phyloP scores from a whole-genome alignment of 2,329 filamentous ascomycete species.

The Colletotrichum simmondsii region DNA sequence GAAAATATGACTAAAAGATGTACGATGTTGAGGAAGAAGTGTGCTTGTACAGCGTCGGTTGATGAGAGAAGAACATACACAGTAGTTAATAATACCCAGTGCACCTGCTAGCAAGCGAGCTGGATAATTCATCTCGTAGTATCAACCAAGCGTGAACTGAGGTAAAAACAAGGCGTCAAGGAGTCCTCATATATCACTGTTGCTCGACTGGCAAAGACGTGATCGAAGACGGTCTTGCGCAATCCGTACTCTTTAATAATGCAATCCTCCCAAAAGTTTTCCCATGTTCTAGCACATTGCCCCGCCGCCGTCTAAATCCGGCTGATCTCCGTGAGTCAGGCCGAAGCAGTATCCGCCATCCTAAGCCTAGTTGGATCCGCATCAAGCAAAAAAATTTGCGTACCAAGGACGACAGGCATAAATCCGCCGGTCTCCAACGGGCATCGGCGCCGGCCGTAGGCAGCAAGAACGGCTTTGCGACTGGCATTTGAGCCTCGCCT shows the following conservation, averaged over 20 bases:
- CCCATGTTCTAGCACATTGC: neutral
- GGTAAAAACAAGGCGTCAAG: no score
- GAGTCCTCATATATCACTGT: neutral
- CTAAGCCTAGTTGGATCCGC: conserved; percentile 5
- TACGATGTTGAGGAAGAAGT: conserved; percentile 25
- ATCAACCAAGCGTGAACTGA: neutral
- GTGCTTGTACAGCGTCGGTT: neutral
- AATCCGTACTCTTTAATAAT: conserved; percentile 9
- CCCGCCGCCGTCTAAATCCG: conserved; percentile 17
- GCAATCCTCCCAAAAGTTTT: neutral
- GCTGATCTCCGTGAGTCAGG: conserved; percentile 9
- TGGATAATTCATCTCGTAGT: neutral
- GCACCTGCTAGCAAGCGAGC: conserved; percentile 15
- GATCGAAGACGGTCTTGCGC: neutral
- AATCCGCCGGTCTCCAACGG: conserved; percentile 25
- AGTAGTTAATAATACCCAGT: conserved; percentile 25
- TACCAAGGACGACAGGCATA: neutral
- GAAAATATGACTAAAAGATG: neutral
- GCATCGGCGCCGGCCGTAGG: conserved; percentile 18
- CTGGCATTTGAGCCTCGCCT: neutral
- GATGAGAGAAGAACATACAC: neutral
- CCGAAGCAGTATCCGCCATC: neutral
- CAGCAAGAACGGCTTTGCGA: neutral
- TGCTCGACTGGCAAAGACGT: conserved; percentile 3
- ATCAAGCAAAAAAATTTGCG: neutral